Evolutionary conservation across 1,139 yeast genomes (phyloP).

Genomic region (Yamadazyma triangularis): DNA sequence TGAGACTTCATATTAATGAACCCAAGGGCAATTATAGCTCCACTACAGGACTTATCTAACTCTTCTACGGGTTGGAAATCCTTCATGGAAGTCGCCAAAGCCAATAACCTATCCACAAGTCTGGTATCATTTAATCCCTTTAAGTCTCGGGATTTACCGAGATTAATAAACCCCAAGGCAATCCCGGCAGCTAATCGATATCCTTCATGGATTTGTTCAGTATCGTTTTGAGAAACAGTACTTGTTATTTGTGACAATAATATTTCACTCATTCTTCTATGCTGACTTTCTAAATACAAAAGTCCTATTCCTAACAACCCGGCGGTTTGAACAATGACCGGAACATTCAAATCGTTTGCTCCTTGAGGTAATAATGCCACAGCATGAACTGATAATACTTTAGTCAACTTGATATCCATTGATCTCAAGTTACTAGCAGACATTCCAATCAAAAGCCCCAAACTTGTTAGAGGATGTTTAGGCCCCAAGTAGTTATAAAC

Average conservation of each 20-base stretch:
- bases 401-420: conserved; percentile 83
- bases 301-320: conserved; percentile 90
- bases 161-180: conserved; percentile 79
- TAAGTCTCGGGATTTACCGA: conserved; percentile 70
- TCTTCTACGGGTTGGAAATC: conserved; percentile 67
- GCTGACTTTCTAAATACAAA: conserved; percentile 71
- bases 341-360: conserved; percentile 84
- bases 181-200: conserved; percentile 88
- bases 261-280: conserved; percentile 83
- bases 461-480: conserved; percentile 78
- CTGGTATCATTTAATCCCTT: conserved; percentile 64
- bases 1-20: conserved; percentile 71
- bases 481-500: conserved; percentile 91
- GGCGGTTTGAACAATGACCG: conserved; percentile 82
- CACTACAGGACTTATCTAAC: conserved; percentile 73
- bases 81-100: conserved; percentile 56
- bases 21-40: conserved; percentile 73
- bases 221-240: conserved; percentile 53
- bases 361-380: conserved; percentile 89
- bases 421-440: conserved; percentile 83
- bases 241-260: conserved; percentile 64
- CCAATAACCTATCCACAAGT: conserved; percentile 61
- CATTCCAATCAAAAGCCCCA: conserved; percentile 87
- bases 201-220: conserved; percentile 64
- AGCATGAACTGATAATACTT: conserved; percentile 89